These are phyloP conservation scores for Nigrospora sphaerica DNA, from an alignment of 2,329 filamentous ascomycete genomes.

Conservation along the genomic window DNA sequence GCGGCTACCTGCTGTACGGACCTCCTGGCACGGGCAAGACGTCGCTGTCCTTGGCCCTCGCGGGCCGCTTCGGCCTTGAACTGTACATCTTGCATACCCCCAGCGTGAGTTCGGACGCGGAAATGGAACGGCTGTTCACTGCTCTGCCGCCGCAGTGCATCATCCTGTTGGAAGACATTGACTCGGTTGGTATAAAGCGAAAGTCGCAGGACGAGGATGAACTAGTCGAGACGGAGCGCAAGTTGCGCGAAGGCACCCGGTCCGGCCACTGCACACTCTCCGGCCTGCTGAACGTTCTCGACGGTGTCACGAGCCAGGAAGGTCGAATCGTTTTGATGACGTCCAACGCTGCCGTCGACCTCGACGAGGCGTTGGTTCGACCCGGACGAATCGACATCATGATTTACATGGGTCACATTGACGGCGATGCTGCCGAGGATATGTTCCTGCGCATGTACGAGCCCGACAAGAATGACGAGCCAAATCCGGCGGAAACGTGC, in stretches of 20 bases:
- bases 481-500: conserved; percentile 8
- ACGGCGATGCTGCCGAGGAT: conserved; percentile 13
- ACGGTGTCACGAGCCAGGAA: conserved; percentile 63
- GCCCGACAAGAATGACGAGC: conserved; percentile 9
- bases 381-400: conserved; percentile 65
- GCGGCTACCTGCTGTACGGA: conserved; percentile 66
- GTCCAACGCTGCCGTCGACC: conserved; percentile 59
- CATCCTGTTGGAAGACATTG: conserved; percentile 49
- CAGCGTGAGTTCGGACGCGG: conserved; percentile 17
- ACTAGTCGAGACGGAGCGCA: conserved; percentile 1
- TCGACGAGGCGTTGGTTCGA: conserved; percentile 59
- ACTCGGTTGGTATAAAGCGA: conserved; percentile 40
- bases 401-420: conserved; percentile 45
- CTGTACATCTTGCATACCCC: conserved; percentile 68
- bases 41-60: conserved; percentile 67
- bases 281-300: conserved; percentile 51
- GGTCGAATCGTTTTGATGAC: conserved; percentile 65
- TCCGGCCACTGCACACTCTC: conserved; percentile 51
- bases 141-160: conserved; percentile 29
- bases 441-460: conserved; percentile 16
- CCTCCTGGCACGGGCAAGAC: conserved; percentile 71
- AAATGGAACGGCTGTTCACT: conserved; percentile 24
- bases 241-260: neutral
- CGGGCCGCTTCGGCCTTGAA: conserved; percentile 64
- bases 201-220: conserved; percentile 7